phyloP scores from a whole-genome alignment of 1,139 yeast species.

The Ogataea hybrid region DNA sequence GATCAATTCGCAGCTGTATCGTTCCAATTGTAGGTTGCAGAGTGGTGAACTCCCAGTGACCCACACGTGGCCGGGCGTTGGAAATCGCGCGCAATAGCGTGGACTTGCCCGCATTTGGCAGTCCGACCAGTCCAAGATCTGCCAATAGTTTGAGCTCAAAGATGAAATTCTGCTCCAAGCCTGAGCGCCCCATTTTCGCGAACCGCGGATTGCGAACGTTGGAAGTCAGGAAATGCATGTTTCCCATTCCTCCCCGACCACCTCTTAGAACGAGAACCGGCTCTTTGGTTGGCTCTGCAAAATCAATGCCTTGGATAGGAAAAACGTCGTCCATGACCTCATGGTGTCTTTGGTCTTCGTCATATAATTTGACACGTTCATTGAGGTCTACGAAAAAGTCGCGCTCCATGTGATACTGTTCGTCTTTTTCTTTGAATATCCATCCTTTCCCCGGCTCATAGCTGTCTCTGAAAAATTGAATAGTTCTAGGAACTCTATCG shows the following conservation, averaged over 20 bases:
- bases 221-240: slow-evolving; percentile 87
- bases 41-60: slow-evolving; percentile 97
- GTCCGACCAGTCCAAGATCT: slow-evolving; percentile 88
- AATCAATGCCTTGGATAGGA: slow-evolving; percentile 79
- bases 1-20: slow-evolving; percentile 62
- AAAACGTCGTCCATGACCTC: slow-evolving; percentile 67
- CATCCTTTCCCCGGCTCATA: too few relatives aligned
- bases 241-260: slow-evolving; percentile 93
- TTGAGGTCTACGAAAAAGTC: slow-evolving; percentile 65
- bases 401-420: too few relatives aligned
- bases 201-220: slow-evolving; percentile 87
- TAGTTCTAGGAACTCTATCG: too few relatives aligned
- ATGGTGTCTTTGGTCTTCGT: slow-evolving; percentile 53
- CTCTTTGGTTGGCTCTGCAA: slow-evolving; percentile 57
- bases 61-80: slow-evolving; percentile 84
- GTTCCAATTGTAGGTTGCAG: slow-evolving; percentile 92
- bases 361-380: slow-evolving; percentile 62
- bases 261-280: slow-evolving; percentile 78
- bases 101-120: slow-evolving; percentile 96
- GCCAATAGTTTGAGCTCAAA: slow-evolving; percentile 87
- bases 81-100: slow-evolving; percentile 87
- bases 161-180: slow-evolving; percentile 63
- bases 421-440: too few relatives aligned
- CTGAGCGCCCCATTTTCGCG: slow-evolving; percentile 74
- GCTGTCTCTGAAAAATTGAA: too few relatives aligned